A percentile compares a stretch with the other conserved stretches of the same genome.
Conservation (phyloP, 225 moss, liverwort and hornwort genomes). For the Sphagnum contortum region DNA sequence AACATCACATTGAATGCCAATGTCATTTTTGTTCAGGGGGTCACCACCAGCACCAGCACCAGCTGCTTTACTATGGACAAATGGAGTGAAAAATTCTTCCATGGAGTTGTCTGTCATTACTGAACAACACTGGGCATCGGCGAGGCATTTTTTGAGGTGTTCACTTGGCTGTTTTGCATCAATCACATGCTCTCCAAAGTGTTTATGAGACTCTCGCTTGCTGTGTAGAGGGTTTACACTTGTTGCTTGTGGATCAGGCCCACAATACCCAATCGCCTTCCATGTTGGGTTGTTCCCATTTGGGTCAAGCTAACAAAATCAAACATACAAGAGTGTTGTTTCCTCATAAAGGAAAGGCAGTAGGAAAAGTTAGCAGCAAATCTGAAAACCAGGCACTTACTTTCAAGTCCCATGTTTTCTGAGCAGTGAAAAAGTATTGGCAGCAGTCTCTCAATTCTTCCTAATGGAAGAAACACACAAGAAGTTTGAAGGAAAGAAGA, state of each 20-base stretch:
- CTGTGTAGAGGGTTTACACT: neutral
- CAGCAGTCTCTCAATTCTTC: too few relatives aligned
- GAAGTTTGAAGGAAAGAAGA: too few relatives aligned
- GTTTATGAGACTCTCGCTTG: constrained; percentile 4
- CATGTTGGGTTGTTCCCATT: constrained; percentile 52
- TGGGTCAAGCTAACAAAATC: constrained; percentile 28
- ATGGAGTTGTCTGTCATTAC: neutral
- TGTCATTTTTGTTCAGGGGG: neutral
- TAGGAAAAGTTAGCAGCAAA: too few relatives aligned
- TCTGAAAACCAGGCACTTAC: too few relatives aligned
- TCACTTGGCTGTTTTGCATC: constrained; percentile 14
- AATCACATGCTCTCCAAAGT: constrained; percentile 38
- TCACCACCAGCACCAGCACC: neutral
- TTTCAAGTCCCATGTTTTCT: too few relatives aligned
- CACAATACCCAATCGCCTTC: constrained; percentile 68
- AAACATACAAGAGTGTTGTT: too few relatives aligned
- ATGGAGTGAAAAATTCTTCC: neutral
- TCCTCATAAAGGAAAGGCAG: too few relatives aligned
- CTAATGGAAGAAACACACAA: too few relatives aligned
- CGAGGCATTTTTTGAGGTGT: constrained; percentile 17
- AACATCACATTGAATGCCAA: constrained; percentile 60
- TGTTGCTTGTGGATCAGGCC: constrained; percentile 36
- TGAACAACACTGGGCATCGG: constrained; percentile 17
- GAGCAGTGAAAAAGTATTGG: too few relatives aligned
- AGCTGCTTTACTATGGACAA: too few relatives aligned